Evolutionary conservation across 2,329 filamentous ascomycete genomes (phyloP).

Genomic region (Gaeumannomyces sp.): DNA sequence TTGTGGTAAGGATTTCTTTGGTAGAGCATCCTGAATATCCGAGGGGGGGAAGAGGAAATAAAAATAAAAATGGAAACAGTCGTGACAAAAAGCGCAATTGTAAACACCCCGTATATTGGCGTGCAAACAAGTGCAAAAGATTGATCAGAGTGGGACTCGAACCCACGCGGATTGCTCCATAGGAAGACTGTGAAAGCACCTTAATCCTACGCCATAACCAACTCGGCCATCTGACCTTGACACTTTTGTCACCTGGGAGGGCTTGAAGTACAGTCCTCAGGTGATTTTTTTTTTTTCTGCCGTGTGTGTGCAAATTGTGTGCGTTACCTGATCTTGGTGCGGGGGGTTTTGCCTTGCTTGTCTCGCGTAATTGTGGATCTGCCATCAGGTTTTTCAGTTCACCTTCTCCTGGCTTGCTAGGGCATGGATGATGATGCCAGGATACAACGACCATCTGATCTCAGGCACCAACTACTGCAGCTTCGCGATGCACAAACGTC

Average conservation of each 20-base stretch:
- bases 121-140: neutral
- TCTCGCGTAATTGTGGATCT: neutral
- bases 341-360: neutral
- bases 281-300: neutral
- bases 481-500: too few relatives aligned
- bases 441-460: too few relatives aligned
- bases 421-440: too few relatives aligned
- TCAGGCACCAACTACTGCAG: too few relatives aligned
- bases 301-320: neutral
- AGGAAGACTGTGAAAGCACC: conserved; percentile 2
- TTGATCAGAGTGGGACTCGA: conserved; percentile 17
- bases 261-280: neutral
- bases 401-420: too few relatives aligned
- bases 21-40: too few relatives aligned
- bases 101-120: too few relatives aligned
- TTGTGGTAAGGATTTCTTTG: too few relatives aligned
- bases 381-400: neutral
- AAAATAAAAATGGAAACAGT: too few relatives aligned
- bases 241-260: neutral
- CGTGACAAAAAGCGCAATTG: too few relatives aligned
- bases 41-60: too few relatives aligned
- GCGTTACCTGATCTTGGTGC: neutral
- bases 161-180: conserved; percentile 16
- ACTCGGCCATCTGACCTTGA: conserved; percentile 1
- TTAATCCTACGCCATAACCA: conserved; percentile 1